phyloP scores from a whole-genome alignment of 1,284 basidiomycete species.

The Fereydounia khargensis region DNA sequence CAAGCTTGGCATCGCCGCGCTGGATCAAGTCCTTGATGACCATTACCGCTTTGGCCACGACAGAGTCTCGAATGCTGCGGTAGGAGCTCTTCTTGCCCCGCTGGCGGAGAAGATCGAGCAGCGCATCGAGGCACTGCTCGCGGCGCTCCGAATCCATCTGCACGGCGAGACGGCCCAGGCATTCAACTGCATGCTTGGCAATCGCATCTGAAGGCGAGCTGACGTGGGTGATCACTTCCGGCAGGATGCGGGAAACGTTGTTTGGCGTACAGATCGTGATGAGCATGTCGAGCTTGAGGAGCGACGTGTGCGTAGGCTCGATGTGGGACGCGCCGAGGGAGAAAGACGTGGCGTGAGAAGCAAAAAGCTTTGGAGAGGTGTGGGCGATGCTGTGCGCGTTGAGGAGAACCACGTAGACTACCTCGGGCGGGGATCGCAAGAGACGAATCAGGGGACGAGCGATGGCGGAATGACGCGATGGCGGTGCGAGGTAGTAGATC shows the following conservation, averaged over 20 bases:
- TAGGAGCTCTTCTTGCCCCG: conserved; percentile 3
- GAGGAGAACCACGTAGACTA: conserved; percentile 31
- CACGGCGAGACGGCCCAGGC: conserved; percentile 28
- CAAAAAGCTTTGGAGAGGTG: conserved; percentile 13
- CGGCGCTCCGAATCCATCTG: conserved; percentile 8
- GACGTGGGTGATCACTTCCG: conserved; percentile 29
- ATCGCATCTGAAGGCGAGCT: conserved; percentile 14
- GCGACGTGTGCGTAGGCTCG: conserved; percentile 38
- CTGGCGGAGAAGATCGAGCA: conserved; percentile 20
- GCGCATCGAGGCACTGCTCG: conserved; percentile 9
- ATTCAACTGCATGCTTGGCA: conserved; percentile 26
- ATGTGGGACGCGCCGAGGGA: conserved; percentile 31
- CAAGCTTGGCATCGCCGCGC: conserved; percentile 1
- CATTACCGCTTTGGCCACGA: conserved; percentile 17
- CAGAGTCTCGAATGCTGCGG: conserved; percentile 7
- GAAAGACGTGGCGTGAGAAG: conserved; percentile 25
- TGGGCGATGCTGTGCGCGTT: conserved; percentile 22
- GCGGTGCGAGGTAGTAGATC: conserved; percentile 16
- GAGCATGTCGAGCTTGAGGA: conserved; percentile 40
- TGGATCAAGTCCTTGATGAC: conserved; percentile 26
- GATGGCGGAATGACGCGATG: conserved; percentile 9
- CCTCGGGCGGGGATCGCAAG: conserved; percentile 24
- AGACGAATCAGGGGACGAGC: conserved; percentile 29
- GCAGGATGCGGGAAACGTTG: conserved; percentile 12
- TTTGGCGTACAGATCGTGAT: conserved; percentile 12